Percentiles rank a stretch among this genome's conserved stretches.
phyloP scores from a whole-genome alignment of 176 grass and related monocot genomes.

The Pontederia crassipes region DNA sequence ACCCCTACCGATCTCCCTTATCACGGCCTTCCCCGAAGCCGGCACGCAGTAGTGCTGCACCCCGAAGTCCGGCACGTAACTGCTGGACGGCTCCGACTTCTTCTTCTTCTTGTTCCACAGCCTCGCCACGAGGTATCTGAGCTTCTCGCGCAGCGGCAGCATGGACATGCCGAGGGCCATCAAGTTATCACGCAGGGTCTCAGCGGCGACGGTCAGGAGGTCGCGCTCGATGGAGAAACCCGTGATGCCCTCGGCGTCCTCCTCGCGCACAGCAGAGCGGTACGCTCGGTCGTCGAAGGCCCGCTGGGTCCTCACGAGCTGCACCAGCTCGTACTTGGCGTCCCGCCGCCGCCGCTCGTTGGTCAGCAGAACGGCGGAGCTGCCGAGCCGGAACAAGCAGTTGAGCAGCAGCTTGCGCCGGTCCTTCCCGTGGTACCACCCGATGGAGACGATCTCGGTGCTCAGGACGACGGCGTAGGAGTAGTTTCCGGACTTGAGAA shows the following conservation, averaged over 20 bases:
- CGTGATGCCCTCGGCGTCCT: slow-evolving; percentile 59
- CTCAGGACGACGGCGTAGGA: slow-evolving; percentile 44
- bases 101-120: neutral
- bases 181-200: slow-evolving; percentile 43
- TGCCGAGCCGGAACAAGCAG: slow-evolving; percentile 71
- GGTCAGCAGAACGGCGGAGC: slow-evolving; percentile 44
- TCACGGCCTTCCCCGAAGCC: slow-evolving; percentile 47
- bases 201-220: slow-evolving; percentile 31
- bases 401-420: slow-evolving; percentile 18
- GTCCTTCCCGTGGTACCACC: slow-evolving; percentile 33
- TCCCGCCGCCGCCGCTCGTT: neutral
- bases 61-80: slow-evolving; percentile 33
- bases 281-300: slow-evolving; percentile 44
- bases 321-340: slow-evolving; percentile 45
- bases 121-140: slow-evolving; percentile 9
- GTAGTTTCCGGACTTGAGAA: slow-evolving; percentile 24
- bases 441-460: slow-evolving; percentile 67
- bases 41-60: slow-evolving; percentile 59
- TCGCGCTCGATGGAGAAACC: slow-evolving; percentile 54
- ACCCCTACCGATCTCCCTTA: slow-evolving; percentile 41
- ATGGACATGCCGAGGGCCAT: slow-evolving; percentile 30
- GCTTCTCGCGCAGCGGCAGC: slow-evolving; percentile 55
- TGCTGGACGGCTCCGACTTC: neutral
- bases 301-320: slow-evolving; percentile 42
- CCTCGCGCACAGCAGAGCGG: slow-evolving; percentile 35